A percentile compares a stretch with the other conserved stretches of the same genome.
phyloP scores from a whole-genome alignment of 2,329 filamentous ascomycete genomes.

The Helicocarpus griseus region DNA sequence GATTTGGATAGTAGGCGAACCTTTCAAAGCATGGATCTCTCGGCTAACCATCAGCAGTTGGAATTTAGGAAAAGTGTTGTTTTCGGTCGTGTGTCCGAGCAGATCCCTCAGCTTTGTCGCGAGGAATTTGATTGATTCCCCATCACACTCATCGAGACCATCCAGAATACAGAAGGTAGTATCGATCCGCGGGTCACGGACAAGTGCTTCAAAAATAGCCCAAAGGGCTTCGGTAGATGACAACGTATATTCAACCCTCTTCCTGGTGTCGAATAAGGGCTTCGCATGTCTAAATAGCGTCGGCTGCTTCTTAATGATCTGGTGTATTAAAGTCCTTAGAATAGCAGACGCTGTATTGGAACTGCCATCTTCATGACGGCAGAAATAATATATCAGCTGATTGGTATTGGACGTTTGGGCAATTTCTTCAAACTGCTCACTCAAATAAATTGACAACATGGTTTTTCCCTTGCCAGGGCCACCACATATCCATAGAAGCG shows the following conservation, averaged over 20 bases:
- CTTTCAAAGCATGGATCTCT: no score
- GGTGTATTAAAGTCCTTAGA: conserved; percentile 16
- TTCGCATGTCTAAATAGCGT: conserved; percentile 12
- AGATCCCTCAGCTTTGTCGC: conserved; percentile 13
- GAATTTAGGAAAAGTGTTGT: not conserved
- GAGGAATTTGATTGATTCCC: conserved; percentile 12
- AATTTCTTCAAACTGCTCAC: conserved; percentile 12
- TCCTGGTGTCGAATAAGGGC: conserved; percentile 10
- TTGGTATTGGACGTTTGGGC: no score
- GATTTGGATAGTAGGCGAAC: conserved; percentile 11
- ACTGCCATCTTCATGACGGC: conserved; percentile 16
- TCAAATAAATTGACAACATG: conserved; percentile 19
- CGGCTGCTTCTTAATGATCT: conserved; percentile 13
- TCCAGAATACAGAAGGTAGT: conserved; percentile 15
- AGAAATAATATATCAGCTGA: conserved; percentile 19
- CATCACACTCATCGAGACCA: conserved; percentile 16
- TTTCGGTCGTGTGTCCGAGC: conserved; percentile 9
- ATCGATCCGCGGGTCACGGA: conserved; percentile 6
- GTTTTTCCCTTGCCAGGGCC: conserved; percentile 21
- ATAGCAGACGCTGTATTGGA: conserved; percentile 16
- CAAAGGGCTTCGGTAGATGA: conserved; percentile 14
- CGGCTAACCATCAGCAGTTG: conserved; percentile 12
- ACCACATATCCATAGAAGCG: conserved; percentile 19
- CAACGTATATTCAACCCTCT: conserved; percentile 16
- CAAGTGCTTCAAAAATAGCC: conserved; percentile 11